Evolutionary conservation across 1,284 basidiomycete genomes (phyloP), one percentile per base, ranked within the genome.

Genomic region (Pholiota adiposa): DNA sequence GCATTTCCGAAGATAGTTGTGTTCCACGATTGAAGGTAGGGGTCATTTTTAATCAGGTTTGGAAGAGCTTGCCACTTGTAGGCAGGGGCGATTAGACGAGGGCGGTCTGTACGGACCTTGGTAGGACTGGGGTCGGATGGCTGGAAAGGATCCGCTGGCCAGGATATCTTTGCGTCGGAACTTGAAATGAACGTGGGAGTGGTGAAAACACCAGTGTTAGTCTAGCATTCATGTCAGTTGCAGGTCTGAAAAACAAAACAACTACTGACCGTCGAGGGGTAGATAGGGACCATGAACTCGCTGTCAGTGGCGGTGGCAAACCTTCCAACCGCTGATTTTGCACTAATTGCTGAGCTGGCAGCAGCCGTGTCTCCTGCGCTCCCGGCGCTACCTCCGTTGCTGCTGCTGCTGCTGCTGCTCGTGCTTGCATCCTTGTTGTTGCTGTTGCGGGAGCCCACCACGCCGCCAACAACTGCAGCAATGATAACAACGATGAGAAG

Each of bases 41-140:
- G 89, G 73, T 97, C 93, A 61, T 83, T 87, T 60, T 81, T 74
- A 70, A 98, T 98, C 66, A 96, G 81, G n/a, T 72, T 70, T 11
- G 88, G 87, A 36, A 99, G 84, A 23, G 89, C 93, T 27, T 85
- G 77, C 97, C 97, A 98, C 76, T 96, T 95, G 83, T 95, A 96
- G 14, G 83, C 70, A 11, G 97, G 94, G 16, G 96, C 96, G 66
- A 98, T 92, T 63, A 99, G 83, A 62, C 94, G 91, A 21, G 97
- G 97, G 67, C 96, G 93, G 67, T 92, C 88, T 6, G 87, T 71
- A 57, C 95, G 90, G 46, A 91, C 80, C 55, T 73, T 77, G 33
- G 87, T 86, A 14, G 84, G 81, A 51, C 77, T 74, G 9, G 88
- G 85, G 63, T 73, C 85, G 19, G 83, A 74, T 9, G 92, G 88